Base-by-base conservation (phyloP, 2,329 filamentous ascomycete genomes). In the Cryphonectria radicalis region DNA sequence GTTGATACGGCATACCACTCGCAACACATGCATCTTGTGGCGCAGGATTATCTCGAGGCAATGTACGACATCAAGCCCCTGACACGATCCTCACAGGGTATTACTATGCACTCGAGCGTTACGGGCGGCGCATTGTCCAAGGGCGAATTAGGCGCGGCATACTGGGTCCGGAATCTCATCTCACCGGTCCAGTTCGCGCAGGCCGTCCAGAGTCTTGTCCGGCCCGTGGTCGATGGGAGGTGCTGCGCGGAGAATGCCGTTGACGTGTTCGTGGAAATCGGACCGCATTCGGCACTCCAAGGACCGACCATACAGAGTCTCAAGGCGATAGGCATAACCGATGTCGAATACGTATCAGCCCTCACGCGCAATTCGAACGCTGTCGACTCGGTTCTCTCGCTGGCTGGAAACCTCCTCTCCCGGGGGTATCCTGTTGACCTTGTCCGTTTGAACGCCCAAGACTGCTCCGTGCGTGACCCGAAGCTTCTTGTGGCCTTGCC, bases 341-440 rank as follows among this genome's bases (percentile, higher is more conserved):
- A 68, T 70, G 66, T 72, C 4, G 62, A 19, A 25, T 87, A 87
- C 68, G 77, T 79, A 4, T 81, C 84, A 1, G 79, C 80, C 0
- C 84, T 92, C 1, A 75, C 86, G 2, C 84, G 88, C 17, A 55
- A 66, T 28, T 63, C 62, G 55, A 80, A 68, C 40, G 66, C 62
- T 3, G 32, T 69, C 8, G 55, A 72, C 28, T 69, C 70, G 19
- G 40, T 46, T 50, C 55, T 69, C 25, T 4, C 65, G 4, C 62
- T 69, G 25, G 66, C 57, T 3, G 43, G 37, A n/a, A 57, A 66
- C 8, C 66, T 72, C 0, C 66, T 72, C 62, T 35, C 25, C 63
- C 32, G 43, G 10, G 70, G 70, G 22, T 13, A 43, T 2, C 42
- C 62, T 3, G 13, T 72, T 25, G 32, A 42, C 7, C 66, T 72